phyloP scores from a whole-genome alignment of 2,329 filamentous ascomycete species.

The Diaporthe sp. region DNA sequence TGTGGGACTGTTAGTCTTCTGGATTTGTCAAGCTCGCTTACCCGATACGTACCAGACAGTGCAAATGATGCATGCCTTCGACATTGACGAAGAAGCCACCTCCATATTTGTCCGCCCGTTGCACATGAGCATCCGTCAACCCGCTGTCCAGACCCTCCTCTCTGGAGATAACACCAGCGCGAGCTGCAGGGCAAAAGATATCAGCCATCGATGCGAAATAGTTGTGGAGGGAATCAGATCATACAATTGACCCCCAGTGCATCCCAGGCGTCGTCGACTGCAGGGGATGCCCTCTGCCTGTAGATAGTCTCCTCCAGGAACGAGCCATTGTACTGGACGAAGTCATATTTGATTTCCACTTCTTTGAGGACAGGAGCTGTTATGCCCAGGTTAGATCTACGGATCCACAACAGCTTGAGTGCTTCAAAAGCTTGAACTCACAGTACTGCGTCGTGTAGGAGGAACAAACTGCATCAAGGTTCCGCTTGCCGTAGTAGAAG shows the following conservation, averaged over 20 bases:
- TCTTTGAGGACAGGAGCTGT: conserved; percentile 49
- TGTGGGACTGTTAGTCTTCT: conserved; percentile 33
- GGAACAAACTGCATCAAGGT: conserved; percentile 41
- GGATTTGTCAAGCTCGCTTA: too few species aligned
- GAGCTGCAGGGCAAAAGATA: conserved; percentile 52
- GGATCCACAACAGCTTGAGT: neutral
- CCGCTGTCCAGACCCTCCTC: conserved; percentile 61
- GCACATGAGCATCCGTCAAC: conserved; percentile 64
- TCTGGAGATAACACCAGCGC: conserved; percentile 58
- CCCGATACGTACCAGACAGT: conserved; percentile 63
- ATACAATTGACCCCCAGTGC: conserved; percentile 56
- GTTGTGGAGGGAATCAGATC: conserved; percentile 31
- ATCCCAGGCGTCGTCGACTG: conserved; percentile 69
- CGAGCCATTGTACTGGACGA: conserved; percentile 64
- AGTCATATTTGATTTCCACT: conserved; percentile 47
- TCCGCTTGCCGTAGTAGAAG: neutral
- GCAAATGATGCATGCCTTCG: conserved; percentile 65
- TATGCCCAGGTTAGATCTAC: accelerated
- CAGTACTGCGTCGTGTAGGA: conserved; percentile 50
- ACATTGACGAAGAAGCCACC: conserved; percentile 69
- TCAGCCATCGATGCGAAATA: neutral
- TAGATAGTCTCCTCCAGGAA: conserved; percentile 67
- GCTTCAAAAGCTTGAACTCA: conserved; percentile 38
- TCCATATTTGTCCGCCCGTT: conserved; percentile 64
- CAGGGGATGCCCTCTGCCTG: conserved; percentile 58